Conservation (phyloP, 2,329 filamentous ascomycete genomes). For the Cladosporium sp. region DNA sequence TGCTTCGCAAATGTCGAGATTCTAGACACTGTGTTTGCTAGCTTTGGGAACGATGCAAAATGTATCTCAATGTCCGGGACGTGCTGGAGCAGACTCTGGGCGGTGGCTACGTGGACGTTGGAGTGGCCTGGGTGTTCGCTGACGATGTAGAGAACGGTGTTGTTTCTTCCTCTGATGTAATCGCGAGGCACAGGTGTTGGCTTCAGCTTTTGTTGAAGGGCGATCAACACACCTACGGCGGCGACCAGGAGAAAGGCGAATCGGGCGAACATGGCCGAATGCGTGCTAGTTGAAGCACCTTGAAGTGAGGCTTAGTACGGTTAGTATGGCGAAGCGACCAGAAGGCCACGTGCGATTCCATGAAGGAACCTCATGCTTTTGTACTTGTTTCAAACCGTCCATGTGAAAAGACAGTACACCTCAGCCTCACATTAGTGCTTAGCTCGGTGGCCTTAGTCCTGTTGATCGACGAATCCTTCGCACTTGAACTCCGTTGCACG, state of each 20-base stretch:
- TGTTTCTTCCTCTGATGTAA: conserved; percentile 7
- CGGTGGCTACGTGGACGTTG: conserved; percentile 12
- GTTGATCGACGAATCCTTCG: neutral
- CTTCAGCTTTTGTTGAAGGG: neutral
- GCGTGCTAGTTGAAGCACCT: neutral
- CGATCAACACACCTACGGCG: conserved; percentile 1
- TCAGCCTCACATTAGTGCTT: neutral
- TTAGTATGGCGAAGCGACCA: neutral
- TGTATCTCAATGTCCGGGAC: conserved; percentile 3
- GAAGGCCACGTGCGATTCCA: neutral
- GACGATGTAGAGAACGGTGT: conserved; percentile 5
- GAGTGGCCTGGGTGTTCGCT: conserved; percentile 12
- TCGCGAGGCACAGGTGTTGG: neutral
- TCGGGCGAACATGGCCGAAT: neutral
- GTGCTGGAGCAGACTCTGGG: conserved; percentile 10
- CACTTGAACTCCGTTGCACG: neutral
- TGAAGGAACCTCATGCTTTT: neutral
- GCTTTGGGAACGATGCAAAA: conserved; percentile 11
- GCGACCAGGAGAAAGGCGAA: neutral
- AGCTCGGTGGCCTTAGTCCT: neutral
- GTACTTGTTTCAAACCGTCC: neutral
- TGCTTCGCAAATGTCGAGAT: conserved; percentile 5
- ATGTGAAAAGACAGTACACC: neutral
- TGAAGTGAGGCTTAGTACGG: neutral
- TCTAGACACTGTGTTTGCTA: neutral